A percentile compares a stretch with the other conserved stretches of the same genome.
Evolutionary conservation across 345 rosid genomes (phyloP).

Genomic region (Physaria fendleri): DNA sequence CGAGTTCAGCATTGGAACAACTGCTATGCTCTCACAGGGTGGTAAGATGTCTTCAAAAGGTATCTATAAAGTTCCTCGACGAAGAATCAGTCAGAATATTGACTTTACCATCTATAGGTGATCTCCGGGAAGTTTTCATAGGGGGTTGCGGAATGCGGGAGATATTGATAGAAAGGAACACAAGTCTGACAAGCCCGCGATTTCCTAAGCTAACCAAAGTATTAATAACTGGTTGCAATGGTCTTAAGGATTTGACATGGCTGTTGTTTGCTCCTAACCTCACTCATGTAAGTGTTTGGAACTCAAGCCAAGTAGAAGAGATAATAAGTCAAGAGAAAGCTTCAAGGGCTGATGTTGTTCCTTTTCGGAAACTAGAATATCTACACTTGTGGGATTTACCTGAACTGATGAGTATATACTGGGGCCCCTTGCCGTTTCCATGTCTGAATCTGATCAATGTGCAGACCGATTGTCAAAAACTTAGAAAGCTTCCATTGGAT

Average conservation of each 20-base stretch:
- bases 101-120: neutral
- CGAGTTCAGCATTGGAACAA: neutral
- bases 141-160: neutral
- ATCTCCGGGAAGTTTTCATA: neutral
- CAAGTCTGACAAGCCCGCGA: neutral
- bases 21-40: neutral
- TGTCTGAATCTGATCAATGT: neutral
- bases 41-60: constrained; percentile 1
- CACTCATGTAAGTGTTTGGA: neutral
- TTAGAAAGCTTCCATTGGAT: constrained; percentile 6
- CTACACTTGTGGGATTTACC: neutral
- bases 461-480: neutral
- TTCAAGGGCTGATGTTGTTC: neutral
- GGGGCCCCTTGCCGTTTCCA: constrained; percentile 12
- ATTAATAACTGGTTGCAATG: neutral
- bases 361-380: neutral
- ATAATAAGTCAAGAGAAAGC: constrained; percentile 15
- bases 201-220: neutral
- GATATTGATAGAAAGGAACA: neutral
- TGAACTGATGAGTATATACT: constrained; percentile 9
- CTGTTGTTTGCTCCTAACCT: constrained; percentile 20
- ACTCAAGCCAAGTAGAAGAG: neutral
- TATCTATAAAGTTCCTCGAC: neutral
- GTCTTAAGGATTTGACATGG: constrained; percentile 23
- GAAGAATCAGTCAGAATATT: neutral